These are phyloP conservation scores for Dioscorea alata DNA, from an alignment of 106 monocot genomes.

Conservation along the genomic window DNA sequence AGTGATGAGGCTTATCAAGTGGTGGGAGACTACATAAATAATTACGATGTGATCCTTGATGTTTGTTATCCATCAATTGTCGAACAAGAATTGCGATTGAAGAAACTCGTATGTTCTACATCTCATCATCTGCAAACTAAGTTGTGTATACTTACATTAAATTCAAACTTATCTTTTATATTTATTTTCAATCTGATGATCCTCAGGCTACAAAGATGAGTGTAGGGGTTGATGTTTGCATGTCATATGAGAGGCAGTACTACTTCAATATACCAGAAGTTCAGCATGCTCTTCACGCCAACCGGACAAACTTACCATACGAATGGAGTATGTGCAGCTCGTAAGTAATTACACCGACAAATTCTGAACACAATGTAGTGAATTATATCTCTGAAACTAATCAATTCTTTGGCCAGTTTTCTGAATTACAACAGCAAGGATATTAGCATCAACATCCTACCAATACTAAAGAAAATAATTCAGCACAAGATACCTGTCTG, in stretches of 20 bases:
- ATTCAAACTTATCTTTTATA: too few relatives aligned
- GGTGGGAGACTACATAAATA: constrained; percentile 80
- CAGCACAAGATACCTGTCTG: constrained; percentile 52
- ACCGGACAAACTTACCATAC: constrained; percentile 73
- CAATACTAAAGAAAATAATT: constrained; percentile 49
- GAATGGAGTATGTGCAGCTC: constrained; percentile 86
- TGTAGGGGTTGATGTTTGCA: constrained; percentile 92
- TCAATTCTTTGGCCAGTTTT: constrained; percentile 20
- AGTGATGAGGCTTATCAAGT: constrained; percentile 41
- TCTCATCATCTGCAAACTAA: too few relatives aligned
- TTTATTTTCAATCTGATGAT: neutral
- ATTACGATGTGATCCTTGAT: constrained; percentile 89
- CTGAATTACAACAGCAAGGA: constrained; percentile 57
- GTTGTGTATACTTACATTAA: too few relatives aligned
- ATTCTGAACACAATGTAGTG: too few relatives aligned
- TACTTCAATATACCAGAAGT: constrained; percentile 95
- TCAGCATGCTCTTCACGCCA: constrained; percentile 92
- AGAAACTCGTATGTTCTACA: constrained; percentile 57
- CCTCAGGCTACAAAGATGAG: constrained; percentile 74
- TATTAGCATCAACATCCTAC: constrained; percentile 60
- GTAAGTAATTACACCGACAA: constrained; percentile 27
- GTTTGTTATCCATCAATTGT: constrained; percentile 91
- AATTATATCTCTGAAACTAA: too few relatives aligned
- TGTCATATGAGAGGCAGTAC: constrained; percentile 70
- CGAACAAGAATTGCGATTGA: constrained; percentile 75